A percentile compares a stretch with the other conserved stretches of the same genome.
Conservation (phyloP, 2,329 filamentous ascomycete genomes). For the Diaporthe citriasiana region DNA sequence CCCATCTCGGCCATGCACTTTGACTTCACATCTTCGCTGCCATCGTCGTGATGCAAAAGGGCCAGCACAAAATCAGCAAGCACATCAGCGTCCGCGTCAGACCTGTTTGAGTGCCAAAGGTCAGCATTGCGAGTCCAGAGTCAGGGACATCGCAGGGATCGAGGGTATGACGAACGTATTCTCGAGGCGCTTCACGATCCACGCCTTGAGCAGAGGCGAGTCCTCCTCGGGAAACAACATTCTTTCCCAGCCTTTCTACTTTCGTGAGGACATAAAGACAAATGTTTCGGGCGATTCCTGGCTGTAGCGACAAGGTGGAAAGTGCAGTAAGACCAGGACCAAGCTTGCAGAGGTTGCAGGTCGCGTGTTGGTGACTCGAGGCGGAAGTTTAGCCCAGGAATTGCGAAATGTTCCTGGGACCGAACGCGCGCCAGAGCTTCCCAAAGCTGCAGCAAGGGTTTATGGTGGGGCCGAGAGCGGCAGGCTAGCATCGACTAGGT, state of each 20-base stretch:
- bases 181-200: slow-evolving; percentile 83
- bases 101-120: slow-evolving; percentile 60
- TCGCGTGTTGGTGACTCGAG: neutral
- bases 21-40: slow-evolving; percentile 72
- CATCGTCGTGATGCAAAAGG: slow-evolving; percentile 78
- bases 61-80: slow-evolving; percentile 89
- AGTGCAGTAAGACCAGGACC: neutral
- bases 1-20: slow-evolving; percentile 80
- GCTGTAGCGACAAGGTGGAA: neutral
- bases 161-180: slow-evolving; percentile 70
- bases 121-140: slow-evolving; percentile 7
- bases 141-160: slow-evolving; percentile 12
- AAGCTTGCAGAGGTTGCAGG: neutral
- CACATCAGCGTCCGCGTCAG: slow-evolving; percentile 84
- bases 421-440: slow-evolving; percentile 6
- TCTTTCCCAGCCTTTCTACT: slow-evolving; percentile 43
- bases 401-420: slow-evolving; percentile 21
- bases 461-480: slow-evolving; percentile 11
- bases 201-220: slow-evolving; percentile 76
- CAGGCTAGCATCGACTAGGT: slow-evolving; percentile 6
- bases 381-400: neutral
- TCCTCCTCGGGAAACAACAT: slow-evolving; percentile 77
- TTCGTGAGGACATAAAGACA: slow-evolving; percentile 38
- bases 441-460: slow-evolving; percentile 26
- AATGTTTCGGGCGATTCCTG: neutral